Percentiles rank a stretch among this genome's conserved stretches.
Evolutionary conservation across 1,284 basidiomycete species (phyloP).

Genomic region (Trichosporon sp.): DNA sequence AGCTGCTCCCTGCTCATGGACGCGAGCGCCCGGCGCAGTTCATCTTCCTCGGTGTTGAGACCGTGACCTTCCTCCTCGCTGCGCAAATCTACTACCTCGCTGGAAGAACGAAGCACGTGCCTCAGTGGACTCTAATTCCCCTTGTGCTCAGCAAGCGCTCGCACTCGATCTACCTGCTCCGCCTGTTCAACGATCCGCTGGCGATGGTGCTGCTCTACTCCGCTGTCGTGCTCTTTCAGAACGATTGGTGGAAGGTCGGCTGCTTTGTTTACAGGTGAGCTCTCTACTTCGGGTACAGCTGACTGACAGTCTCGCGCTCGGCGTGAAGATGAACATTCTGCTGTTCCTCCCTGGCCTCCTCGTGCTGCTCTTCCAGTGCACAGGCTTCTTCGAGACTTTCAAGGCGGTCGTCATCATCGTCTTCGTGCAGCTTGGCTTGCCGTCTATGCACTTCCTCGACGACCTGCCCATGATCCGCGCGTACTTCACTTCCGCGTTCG

Average conservation of each 20-base stretch:
- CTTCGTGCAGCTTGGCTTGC: conserved; percentile 57
- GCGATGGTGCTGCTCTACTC: conserved; percentile 59
- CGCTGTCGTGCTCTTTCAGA: conserved; percentile 53
- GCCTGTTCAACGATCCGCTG: conserved; percentile 95
- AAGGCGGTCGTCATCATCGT: conserved; percentile 57
- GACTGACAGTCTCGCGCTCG: conserved; percentile 67
- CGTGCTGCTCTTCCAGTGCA: conserved; percentile 69
- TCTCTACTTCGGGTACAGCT: background rate
- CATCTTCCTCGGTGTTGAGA: conserved; percentile 69
- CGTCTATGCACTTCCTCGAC: conserved; percentile 63
- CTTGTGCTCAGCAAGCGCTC: conserved; percentile 84
- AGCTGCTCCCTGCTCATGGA: conserved; percentile 49
- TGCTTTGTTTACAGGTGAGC: conserved; percentile 55
- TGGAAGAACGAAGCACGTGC: conserved; percentile 48
- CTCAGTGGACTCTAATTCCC: conserved; percentile 73
- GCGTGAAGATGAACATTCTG: conserved; percentile 93
- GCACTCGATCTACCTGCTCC: conserved; percentile 86
- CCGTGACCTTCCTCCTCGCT: conserved; percentile 61
- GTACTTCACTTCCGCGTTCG: conserved; percentile 76
- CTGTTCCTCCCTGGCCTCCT: conserved; percentile 87
- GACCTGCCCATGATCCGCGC: conserved; percentile 34
- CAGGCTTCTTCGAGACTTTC: conserved; percentile 54
- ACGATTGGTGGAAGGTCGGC: conserved; percentile 55
- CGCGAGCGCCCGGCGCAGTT: conserved; percentile 68
- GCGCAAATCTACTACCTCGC: conserved; percentile 66